Conservation (phyloP, 345 rosid genomes). For the Ailanthus altissimus region DNA sequence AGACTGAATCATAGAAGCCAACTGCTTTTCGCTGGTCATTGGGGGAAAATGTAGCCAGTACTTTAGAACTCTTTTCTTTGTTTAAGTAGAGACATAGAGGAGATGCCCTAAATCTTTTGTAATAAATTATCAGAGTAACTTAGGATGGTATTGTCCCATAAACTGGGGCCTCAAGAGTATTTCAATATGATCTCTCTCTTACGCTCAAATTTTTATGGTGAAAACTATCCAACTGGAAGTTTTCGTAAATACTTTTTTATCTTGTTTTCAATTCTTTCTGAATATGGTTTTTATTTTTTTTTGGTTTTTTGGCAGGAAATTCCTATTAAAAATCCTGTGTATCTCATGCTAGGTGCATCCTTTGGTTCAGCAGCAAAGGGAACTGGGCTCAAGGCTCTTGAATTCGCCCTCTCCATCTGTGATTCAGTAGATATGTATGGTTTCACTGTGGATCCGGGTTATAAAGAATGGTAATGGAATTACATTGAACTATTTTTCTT, state of each 20-base stretch:
- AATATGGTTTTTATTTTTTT: conserved; percentile 13
- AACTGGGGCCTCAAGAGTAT: background rate
- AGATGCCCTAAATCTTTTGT: background rate
- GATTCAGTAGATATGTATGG: conserved; percentile 97
- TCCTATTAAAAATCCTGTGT: conserved; percentile 86
- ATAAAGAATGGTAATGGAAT: conserved; percentile 77
- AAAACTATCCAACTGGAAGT: background rate
- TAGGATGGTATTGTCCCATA: background rate
- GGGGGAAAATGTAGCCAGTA: background rate
- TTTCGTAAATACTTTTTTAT: background rate
- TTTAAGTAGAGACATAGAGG: background rate
- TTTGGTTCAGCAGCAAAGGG: conserved; percentile 99
- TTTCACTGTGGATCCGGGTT: conserved; percentile 96
- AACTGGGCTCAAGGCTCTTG: conserved; percentile 96
- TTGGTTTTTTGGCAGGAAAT: conserved; percentile 73
- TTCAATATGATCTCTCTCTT: background rate
- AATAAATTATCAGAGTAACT: background rate
- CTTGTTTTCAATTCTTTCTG: background rate
- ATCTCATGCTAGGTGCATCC: conserved; percentile 93
- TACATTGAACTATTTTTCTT: conserved; percentile 1
- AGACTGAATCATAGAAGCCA: background rate
- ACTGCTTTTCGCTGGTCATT: background rate
- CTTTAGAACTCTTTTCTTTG: conserved; percentile 1
- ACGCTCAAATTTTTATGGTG: background rate
- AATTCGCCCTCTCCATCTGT: conserved; percentile 86